Conservation (phyloP, 768 basidiomycete species). For the Hygrophorus russula region DNA sequence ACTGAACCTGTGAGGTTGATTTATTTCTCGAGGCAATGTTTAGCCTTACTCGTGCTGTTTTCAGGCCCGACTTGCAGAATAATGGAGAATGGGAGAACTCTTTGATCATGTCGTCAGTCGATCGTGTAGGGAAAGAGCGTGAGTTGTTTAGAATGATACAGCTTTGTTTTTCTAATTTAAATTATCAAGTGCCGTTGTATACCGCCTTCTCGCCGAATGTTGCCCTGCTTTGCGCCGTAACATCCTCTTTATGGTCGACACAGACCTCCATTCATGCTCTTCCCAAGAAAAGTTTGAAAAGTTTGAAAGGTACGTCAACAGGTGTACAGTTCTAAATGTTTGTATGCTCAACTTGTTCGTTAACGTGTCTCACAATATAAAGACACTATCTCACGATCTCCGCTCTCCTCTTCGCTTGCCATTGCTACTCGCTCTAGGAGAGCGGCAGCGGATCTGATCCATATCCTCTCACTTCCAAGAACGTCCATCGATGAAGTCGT, state of each 20-base stretch:
- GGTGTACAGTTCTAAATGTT: background rate
- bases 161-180: background rate
- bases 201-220: conserved; percentile 49
- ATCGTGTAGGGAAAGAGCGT: conserved; percentile 40
- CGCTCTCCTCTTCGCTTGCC: conserved; percentile 18
- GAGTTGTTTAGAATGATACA: conserved; percentile 12
- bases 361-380: background rate
- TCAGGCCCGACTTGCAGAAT: conserved; percentile 42
- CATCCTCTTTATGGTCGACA: conserved; percentile 29
- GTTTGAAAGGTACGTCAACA: conserved; percentile 7
- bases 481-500: conserved; percentile 30
- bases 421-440: conserved; percentile 38
- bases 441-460: conserved; percentile 50
- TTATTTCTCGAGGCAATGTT: background rate
- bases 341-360: background rate
- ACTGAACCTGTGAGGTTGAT: conserved; percentile 39
- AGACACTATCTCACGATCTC: conserved; percentile 8
- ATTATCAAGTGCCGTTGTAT: conserved; percentile 43
- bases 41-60: background rate
- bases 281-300: conserved; percentile 21
- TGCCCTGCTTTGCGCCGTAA: conserved; percentile 40
- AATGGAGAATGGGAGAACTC: conserved; percentile 39
- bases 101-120: conserved; percentile 30
- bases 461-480: conserved; percentile 35
- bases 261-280: conserved; percentile 32